Base-by-base conservation (phyloP, 2,329 filamentous ascomycete genomes). In the Neofusicoccum cordaticola region DNA sequence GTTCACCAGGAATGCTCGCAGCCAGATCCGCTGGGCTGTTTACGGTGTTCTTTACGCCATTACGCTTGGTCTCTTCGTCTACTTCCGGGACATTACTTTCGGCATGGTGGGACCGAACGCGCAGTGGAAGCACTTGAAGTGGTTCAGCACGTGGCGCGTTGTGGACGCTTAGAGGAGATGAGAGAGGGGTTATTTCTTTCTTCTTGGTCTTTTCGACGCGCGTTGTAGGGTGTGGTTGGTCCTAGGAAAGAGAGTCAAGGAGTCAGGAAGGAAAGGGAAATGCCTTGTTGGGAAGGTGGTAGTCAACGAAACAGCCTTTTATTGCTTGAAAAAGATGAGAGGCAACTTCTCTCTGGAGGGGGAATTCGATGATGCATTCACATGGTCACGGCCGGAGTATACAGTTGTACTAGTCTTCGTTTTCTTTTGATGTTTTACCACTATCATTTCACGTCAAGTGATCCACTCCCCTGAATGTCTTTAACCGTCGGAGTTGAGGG, bases 21-120 rank as follows among this genome's bases (percentile, higher is more conserved):
- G 85, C 73, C 80, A 78, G 47, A 72, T 92, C 35, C 88, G 91
- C 77, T 87, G 86, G 77, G 83, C 79, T 12, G 78, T 91, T n/a
- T 97, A 94, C 77, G 84, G 84, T 34, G 71, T 88, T 15, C 80
- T 98, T 31, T 98, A 98, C 77, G 80, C 83, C 17, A 76, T 85
- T 27, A 85, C 93, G 63, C 88, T 96, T 68, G 90, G 90, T 4
- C 84, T 98, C 47, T 99, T 97, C 80, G 84, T 93, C 73, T 84
- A 90, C 72, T 99, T 99, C 82, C 89, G 94, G 69, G 93, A 91
- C 22, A 93, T 99, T 74, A 95, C 92, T 78, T 99, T 96, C 83
- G 95, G 95, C 67, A 99, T 99, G 92, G 88, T 89, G 65, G 95
- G 95, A 13, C 81, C 86, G 66, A 92, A 92, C 80, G 85, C 86